Percentiles rank a stretch among this genome's conserved stretches.
Evolutionary conservation across 225 moss, liverwort and hornwort genomes (phyloP).

Genomic region (Takakia lepidozioides): DNA sequence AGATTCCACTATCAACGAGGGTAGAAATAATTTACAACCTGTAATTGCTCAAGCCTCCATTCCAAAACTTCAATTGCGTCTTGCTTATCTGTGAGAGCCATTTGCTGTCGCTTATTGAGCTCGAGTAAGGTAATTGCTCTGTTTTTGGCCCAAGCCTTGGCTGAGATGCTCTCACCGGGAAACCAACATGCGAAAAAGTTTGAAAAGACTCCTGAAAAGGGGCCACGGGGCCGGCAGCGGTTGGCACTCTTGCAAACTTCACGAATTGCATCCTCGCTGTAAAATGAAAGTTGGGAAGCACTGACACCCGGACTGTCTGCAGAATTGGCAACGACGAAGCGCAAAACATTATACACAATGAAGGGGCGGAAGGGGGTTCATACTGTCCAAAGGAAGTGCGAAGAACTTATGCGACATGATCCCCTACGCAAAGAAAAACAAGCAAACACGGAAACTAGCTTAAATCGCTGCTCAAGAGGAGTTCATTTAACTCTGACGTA

Average conservation of each 20-base stretch:
- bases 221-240: slow-evolving; percentile 39
- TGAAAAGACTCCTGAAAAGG: slow-evolving; percentile 46
- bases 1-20: too few relatives aligned
- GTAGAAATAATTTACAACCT: slow-evolving; percentile 8
- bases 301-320: slow-evolving; percentile 10
- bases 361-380: too few relatives aligned
- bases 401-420: too few relatives aligned
- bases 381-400: too few relatives aligned
- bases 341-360: too few relatives aligned
- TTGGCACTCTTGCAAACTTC: slow-evolving; percentile 40
- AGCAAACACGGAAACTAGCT: too few relatives aligned
- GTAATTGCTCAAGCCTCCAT: slow-evolving; percentile 82
- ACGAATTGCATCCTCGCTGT: slow-evolving; percentile 33
- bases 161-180: slow-evolving; percentile 23
- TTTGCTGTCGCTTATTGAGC: slow-evolving; percentile 65
- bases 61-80: slow-evolving; percentile 78
- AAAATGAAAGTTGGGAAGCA: slow-evolving; percentile 26
- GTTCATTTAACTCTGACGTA: too few relatives aligned
- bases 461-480: too few relatives aligned
- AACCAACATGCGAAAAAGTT: slow-evolving; percentile 20
- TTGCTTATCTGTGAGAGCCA: slow-evolving; percentile 71
- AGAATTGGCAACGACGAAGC: too few relatives aligned
- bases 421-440: too few relatives aligned
- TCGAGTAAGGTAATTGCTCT: slow-evolving; percentile 59
- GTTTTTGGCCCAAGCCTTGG: slow-evolving; percentile 39